Base-by-base conservation (phyloP, 2,329 filamentous ascomycete species). In the Penicillium sp. region DNA sequence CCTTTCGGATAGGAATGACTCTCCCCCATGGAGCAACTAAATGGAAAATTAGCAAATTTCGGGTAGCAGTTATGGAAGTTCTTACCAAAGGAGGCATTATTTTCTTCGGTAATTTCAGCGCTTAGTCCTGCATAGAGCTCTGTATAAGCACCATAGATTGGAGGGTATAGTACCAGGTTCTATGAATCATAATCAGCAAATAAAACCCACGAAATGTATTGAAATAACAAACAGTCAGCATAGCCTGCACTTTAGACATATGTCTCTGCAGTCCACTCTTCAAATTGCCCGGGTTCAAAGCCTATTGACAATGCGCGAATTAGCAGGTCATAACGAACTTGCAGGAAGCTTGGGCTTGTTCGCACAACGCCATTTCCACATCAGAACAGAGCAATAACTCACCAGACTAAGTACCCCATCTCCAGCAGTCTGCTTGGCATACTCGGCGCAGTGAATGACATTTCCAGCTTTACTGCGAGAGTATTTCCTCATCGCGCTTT, bases 401-500 rank as follows among this genome's bases (percentile, higher is more conserved):
- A 63, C 59, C 45, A 67, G 19, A 19, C 58, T 61, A n/a, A 66
- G 44, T 33, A 69, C 60, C 21, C 63, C 64, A 5, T 62, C 52
- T 14, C 35, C 50, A 21, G 37, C 25, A 4, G 48, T 48, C 11
- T 58, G 50, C n/a, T 56, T 59, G 9, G 59, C 59, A 45, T 58
- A 62, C 31, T 64, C 63, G 7, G 42, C 47, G 8, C 59, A 56
- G 6, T 59, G 57, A 23, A 67, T 49, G 3, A 68, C 35, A 51
- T 67, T 69, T 13, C 62, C 67, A 2, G 60, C 61, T 45, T 68
- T 68, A 39, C 64, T 68, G 37, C 52, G 47, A 6, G 27, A 49
- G 21, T 69, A 67, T n/a, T 61, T 63, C 25, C 37, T 45, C 58
- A 50, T 55, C 5, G 54, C 44, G 2, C 57, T 45, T 53, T 64